These are phyloP conservation scores for Geotrichum candidum DNA, from an alignment of 1,139 yeast species.

Conservation along the genomic window DNA sequence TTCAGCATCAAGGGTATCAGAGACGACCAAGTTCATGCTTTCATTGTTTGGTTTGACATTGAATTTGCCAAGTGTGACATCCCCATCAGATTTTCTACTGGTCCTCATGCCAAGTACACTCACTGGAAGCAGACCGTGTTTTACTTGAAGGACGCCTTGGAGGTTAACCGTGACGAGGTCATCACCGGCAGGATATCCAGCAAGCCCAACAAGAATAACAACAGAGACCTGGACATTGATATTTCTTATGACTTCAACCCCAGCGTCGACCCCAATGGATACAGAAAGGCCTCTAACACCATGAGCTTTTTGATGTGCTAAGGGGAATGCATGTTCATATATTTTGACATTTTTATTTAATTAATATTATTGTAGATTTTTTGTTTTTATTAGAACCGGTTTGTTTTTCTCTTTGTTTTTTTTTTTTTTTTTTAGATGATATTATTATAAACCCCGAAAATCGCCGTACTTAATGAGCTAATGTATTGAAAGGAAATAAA, in stretches of 20 bases:
- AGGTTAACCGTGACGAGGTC: constrained; percentile 68
- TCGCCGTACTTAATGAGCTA: neutral
- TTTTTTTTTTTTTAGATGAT: neutral
- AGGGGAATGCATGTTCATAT: neutral
- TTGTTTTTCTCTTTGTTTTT: no score
- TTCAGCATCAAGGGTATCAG: constrained; percentile 70
- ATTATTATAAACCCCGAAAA: neutral
- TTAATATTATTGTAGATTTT: neutral
- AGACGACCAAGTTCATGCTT: constrained; percentile 79
- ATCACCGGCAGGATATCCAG: constrained; percentile 68
- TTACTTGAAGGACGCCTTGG: constrained; percentile 77
- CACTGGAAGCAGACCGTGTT: constrained; percentile 96
- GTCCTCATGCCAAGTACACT: constrained; percentile 43
- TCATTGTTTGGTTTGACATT: constrained; percentile 92
- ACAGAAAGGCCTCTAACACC: constrained; percentile 5
- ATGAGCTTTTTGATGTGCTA: constrained; percentile 17
- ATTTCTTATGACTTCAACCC: constrained; percentile 51
- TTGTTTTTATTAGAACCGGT: neutral
- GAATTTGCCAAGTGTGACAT: constrained; percentile 56
- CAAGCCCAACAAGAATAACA: constrained; percentile 70
- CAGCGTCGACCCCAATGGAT: constrained; percentile 33
- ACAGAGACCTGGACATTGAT: constrained; percentile 53
- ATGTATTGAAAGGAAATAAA: no score
- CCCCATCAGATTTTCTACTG: constrained; percentile 41
- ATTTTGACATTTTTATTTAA: neutral